Conservation (phyloP, 2,329 filamentous ascomycete species). For the Aspergillus udagawae region DNA sequence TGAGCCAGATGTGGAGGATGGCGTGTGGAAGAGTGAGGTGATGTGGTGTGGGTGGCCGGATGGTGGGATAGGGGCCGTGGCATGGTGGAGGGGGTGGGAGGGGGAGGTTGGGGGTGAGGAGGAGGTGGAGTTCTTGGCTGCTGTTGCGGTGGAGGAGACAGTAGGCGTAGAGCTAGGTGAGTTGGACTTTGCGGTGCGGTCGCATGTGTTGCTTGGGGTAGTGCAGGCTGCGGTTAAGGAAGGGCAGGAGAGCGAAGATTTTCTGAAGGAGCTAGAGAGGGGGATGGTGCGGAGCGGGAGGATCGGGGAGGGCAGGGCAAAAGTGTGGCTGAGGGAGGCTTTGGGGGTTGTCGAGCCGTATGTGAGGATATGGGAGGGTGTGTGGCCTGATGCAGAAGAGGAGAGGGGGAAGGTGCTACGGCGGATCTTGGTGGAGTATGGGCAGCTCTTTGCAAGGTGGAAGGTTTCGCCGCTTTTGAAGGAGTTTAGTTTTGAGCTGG, state of each 20-base stretch:
- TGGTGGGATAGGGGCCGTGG: conserved; percentile 15
- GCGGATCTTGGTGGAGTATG: conserved; percentile 22
- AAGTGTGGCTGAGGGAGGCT: conserved; percentile 14
- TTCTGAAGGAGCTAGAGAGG: conserved; percentile 17
- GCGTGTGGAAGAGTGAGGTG: conserved; percentile 11
- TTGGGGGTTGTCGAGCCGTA: conserved; percentile 18
- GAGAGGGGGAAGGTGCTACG: conserved; percentile 15
- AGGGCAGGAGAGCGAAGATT: conserved; percentile 12
- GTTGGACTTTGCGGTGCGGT: conserved; percentile 16
- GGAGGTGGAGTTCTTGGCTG: conserved; percentile 18
- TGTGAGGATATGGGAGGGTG: conserved; percentile 15
- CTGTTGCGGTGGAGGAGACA: conserved; percentile 19
- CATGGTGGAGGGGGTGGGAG: conserved; percentile 19
- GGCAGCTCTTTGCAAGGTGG: conserved; percentile 22
- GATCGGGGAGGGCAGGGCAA: conserved; percentile 13
- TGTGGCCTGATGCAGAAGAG: conserved; percentile 16
- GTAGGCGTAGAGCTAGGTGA: conserved; percentile 12
- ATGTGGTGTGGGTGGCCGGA: conserved; percentile 18
- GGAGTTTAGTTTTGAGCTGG: conserved; percentile 17
- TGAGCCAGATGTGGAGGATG: conserved; percentile 10
- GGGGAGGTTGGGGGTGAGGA: conserved; percentile 19
- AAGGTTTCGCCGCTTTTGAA: conserved; percentile 13
- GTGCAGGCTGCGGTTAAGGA: conserved; percentile 16
- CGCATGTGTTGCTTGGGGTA: conserved; percentile 16
- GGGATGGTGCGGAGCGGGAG: conserved; percentile 13